Evolutionary conservation across 106 monocot genomes (phyloP), one percentile per base, ranked within the genome.

Genomic region (Acorus gramineus): DNA sequence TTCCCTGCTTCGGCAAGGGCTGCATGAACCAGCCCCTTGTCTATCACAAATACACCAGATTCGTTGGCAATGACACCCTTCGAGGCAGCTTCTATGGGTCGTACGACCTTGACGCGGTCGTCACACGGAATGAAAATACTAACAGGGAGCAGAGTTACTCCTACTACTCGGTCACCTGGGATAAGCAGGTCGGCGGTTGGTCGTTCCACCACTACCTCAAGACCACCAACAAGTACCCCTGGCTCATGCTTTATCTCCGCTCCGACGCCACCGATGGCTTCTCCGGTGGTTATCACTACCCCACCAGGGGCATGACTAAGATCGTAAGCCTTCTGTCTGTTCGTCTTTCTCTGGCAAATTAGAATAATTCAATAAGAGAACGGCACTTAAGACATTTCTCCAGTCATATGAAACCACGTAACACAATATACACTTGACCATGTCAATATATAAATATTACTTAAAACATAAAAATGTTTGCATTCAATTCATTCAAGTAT

Each of bases 21-120:
- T 93, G 93, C 81, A 93, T 93, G 93, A 93, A 93, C 74, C 89
- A 89, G 58, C 89, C 93, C 6, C 69, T 83, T 8, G 72, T 89
- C 13, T 76, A 73, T 48, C 87, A 84, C 50, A 71, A 81, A 46
- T 73, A 60, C 53, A 87, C 92, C 0, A n/a, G 10, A 4, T 45
- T 82, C 7, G 50, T 60, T 42, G 52, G 10, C 2, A 47, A 54
- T 2, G 80, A 56, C n/a, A 59, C n/a, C 5, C 64, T 89, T 63
- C 71, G 69, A 44, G 93, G 93, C 3, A 52, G 75, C 9, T 70
- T 89, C 67, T 79, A 53, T 9, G 93, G 93, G 42, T 83, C 69
- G 2, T 93, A 89, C 11, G 88, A 93, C 7, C 66, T 89, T 8
- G 81, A 83, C 58, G 88, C 71, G 6, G 73, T 68, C 47, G 2